phyloP scores from a whole-genome alignment of 306 rosid species.

The Medicago lupulina region DNA sequence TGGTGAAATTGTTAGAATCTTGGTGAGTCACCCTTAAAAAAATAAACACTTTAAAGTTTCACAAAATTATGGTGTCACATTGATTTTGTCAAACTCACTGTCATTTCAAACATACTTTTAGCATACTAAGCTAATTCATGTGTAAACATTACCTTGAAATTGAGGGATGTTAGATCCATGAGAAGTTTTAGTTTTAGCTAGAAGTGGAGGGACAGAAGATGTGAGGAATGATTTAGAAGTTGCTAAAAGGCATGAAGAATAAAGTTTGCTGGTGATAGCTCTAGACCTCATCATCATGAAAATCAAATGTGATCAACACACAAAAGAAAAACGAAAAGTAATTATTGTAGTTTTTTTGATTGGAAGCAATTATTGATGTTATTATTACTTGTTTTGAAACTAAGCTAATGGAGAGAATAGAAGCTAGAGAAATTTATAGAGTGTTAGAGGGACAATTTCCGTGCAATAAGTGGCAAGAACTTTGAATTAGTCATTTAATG shows the following conservation, averaged over 20 bases:
- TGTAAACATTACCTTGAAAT: slow-evolving; percentile 37
- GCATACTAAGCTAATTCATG: not conserved
- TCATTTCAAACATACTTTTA: no score
- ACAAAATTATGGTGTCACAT: no score
- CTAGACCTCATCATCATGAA: slow-evolving; percentile 56
- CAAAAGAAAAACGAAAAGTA: not conserved
- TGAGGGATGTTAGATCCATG: slow-evolving; percentile 30
- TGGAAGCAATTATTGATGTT: slow-evolving; percentile 10
- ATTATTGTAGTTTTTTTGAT: not conserved
- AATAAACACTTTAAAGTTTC: no score
- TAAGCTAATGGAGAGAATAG: slow-evolving; percentile 18
- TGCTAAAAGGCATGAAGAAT: slow-evolving; percentile 38
- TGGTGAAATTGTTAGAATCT: no score
- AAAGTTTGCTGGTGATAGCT: slow-evolving; percentile 38
- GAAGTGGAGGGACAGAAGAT: slow-evolving; percentile 34
- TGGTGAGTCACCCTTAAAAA: no score
- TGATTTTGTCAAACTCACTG: no score
- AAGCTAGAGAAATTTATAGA: slow-evolving; percentile 23
- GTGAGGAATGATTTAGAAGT: slow-evolving; percentile 39
- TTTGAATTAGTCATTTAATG: slow-evolving; percentile 46
- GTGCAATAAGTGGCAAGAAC: slow-evolving; percentile 28
- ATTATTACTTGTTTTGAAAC: slow-evolving; percentile 12
- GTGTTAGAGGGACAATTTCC: slow-evolving; percentile 36
- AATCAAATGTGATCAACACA: slow-evolving; percentile 17
- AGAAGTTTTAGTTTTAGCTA: slow-evolving; percentile 29